Evolutionary conservation across 805 yeast genomes (phyloP).

Genomic region (Candida caryicola): DNA sequence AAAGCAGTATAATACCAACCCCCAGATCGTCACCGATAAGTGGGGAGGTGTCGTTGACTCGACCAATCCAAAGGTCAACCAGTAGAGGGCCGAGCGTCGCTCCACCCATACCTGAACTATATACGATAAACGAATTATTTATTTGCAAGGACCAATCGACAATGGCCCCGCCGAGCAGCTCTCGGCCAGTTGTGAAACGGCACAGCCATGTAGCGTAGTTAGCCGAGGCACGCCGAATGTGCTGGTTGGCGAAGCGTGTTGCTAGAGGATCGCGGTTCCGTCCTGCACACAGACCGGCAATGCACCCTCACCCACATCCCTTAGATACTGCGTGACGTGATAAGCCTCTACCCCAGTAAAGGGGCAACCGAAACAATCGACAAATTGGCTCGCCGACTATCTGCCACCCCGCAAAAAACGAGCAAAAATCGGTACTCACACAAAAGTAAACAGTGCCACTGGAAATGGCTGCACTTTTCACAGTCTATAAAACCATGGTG

Average conservation of each 20-base stretch:
- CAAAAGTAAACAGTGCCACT: background rate
- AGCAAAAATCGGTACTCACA: background rate
- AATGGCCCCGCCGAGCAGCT: too few species aligned
- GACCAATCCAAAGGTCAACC: background rate
- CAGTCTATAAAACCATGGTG: background rate
- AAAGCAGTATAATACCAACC: background rate
- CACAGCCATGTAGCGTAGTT: too few species aligned
- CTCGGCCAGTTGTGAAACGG: too few species aligned
- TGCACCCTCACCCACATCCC: background rate
- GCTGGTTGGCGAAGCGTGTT: too few species aligned
- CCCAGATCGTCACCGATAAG: background rate
- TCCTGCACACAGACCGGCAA: background rate
- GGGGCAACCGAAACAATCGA: too few species aligned
- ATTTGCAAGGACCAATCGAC: too few species aligned
- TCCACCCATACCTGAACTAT: too few species aligned
- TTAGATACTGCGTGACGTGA: background rate
- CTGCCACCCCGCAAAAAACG: constrained; percentile 2
- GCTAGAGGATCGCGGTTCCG: background rate
- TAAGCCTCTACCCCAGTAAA: too few species aligned
- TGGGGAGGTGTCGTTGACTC: background rate
- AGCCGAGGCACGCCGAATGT: too few species aligned
- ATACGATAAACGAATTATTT: too few species aligned
- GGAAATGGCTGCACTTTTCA: background rate
- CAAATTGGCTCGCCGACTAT: background rate
- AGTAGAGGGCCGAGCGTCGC: too few species aligned